These are phyloP conservation scores for Sporothrix pseudoabietina DNA, from an alignment of 2,329 filamentous ascomycete genomes.

Conservation along the genomic window DNA sequence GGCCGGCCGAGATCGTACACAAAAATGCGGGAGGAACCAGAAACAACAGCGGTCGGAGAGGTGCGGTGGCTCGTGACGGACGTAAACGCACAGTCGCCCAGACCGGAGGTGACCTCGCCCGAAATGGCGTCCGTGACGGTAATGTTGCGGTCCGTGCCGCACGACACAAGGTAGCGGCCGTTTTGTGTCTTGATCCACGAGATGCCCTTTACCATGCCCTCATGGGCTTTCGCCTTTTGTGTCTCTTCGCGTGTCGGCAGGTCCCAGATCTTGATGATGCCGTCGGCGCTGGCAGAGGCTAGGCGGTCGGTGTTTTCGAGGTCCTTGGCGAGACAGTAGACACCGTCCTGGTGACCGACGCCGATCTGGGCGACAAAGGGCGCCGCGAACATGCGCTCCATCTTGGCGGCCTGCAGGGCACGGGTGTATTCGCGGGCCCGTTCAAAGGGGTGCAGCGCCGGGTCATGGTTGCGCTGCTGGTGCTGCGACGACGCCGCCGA, in stretches of 20 bases:
- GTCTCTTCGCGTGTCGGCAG: conserved; percentile 70
- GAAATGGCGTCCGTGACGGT: conserved; percentile 92
- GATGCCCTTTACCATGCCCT: conserved; percentile 44
- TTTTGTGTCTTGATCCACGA: conserved; percentile 79
- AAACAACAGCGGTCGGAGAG: conserved; percentile 32
- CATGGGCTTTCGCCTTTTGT: conserved; percentile 78
- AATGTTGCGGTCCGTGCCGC: conserved; percentile 80
- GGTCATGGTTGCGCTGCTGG: conserved; percentile 53
- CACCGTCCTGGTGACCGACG: conserved; percentile 87
- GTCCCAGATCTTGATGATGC: conserved; percentile 74
- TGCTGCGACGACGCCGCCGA: conserved; percentile 33
- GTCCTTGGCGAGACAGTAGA: conserved; percentile 80
- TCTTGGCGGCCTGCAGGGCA: conserved; percentile 75
- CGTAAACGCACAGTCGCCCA: conserved; percentile 81
- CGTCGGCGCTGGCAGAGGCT: conserved; percentile 86
- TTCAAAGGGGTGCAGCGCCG: conserved; percentile 87
- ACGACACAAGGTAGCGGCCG: conserved; percentile 45
- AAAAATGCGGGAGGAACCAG: conserved; percentile 34
- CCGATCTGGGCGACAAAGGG: conserved; percentile 83
- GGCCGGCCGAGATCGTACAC: conserved; percentile 33
- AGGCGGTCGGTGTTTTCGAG: conserved; percentile 72
- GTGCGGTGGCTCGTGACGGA: conserved; percentile 38
- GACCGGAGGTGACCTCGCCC: conserved; percentile 79
- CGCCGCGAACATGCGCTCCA: conserved; percentile 79
- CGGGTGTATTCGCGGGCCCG: conserved; percentile 81